Base-by-base conservation (phyloP, 768 basidiomycete species). In the Suillus brevipes region DNA sequence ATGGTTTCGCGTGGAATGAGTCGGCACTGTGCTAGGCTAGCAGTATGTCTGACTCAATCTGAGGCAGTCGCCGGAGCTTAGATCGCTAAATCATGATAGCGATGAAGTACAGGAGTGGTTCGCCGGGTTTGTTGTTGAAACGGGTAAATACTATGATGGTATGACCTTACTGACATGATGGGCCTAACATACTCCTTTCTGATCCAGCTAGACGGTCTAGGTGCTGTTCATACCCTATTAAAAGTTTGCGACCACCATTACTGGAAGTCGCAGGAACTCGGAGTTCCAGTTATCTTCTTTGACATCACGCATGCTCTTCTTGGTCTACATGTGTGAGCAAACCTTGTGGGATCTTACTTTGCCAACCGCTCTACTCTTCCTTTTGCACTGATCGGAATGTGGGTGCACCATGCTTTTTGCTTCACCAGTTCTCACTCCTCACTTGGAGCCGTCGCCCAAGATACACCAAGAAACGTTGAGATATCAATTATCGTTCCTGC, bases 301-400 rank as follows among this genome's bases (percentile, higher is more conserved):
- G n/a, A n/a, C n/a, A n/a, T n/a, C n/a, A 78, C 82, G 69, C 82
- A 83, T 65, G 70, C 71, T 18, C 68, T 83, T 47, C 70, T 82
- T 52, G 82, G 82, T 14, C 75, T 83, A 42, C 83, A 83, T 71
- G 73, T 78, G 82, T 82, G 61, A 70, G 81, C 62, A 16, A 53
- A 28, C 16, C 42, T 49, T 50, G 9, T 23, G 16, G 9, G 31
- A 12, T 6, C 5, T 31, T 25, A 40, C 70, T 82, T 84, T 59
- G 66, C 76, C 6, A 78, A 78, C 7, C 80, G 82, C 62, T 83
- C 83, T 72, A 1, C 0, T 16, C 64, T 78, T 42, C 70, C 83
- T 18, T 78, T 79, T 55, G 80, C 83, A 14, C 71, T 84, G 71
- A 76, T 84, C n/a, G 82, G 83, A 65, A 82, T 84, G 83, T 83